Evolutionary conservation across 73 alveolate genomes (phyloP), one percentile per base, ranked within the genome.

Genomic region (Paramecium octaurelia): DNA sequence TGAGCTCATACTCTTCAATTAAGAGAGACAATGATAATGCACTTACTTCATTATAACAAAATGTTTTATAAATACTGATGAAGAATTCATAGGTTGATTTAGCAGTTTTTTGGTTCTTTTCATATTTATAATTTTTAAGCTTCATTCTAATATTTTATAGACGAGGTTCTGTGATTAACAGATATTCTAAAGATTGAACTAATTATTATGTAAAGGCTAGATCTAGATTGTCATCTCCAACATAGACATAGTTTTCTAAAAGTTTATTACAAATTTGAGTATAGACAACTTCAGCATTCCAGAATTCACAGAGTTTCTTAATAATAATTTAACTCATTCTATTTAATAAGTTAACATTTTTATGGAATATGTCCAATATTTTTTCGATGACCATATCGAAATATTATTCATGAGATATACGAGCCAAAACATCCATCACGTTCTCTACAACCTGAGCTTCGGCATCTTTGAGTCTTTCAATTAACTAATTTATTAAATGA

Each of bases 391-490:
- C 91, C 71, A 80, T 9, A 80, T 80, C 91, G 20, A 80, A 80
- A 48, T 80, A 80, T 80, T 80, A 43, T 44, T 80, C 91, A 80
- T 80, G 70, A 18, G 91, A 80, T 2, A 80, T 80, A 9, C 91
- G 48, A 18, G 35, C 34, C 18, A 80, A 48, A 10, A 80, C 91
- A 80, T 80, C 91, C 91, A 80, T 80, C 20, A 80, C 91, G 24
- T 80, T 80, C 24, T 80, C 91, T n/a, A 80, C 57, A 21, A 80
- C 91, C 18, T 80, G 8, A 9, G 18, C 18, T 80, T 80, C 91
- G 1, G 91, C 91, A 80, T 80, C 91, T 80, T 48, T 80, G 10
- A 80, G 27, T 80, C 91, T 80, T 42, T 80, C 91, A 11, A 80
- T 80, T 44, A 80, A 48, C 91, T 80, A 73, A 12, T 35, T 36